Conservation (phyloP, 2,329 filamentous ascomycete genomes). For the Rutstroemia sp. region DNA sequence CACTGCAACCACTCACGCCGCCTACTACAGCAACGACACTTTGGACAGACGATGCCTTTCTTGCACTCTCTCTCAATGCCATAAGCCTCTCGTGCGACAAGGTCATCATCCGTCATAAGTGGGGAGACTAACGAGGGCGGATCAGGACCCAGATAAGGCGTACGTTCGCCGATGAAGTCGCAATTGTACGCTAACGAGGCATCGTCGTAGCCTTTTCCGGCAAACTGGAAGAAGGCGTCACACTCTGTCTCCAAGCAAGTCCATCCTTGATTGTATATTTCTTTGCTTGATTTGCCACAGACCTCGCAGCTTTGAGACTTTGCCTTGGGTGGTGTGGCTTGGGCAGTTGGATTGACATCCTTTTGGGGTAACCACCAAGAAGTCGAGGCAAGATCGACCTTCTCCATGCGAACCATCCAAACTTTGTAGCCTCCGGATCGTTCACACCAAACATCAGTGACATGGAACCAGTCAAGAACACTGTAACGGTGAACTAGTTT, state of each 20-base stretch:
- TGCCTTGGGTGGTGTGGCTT: background rate
- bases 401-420: conserved; percentile 59
- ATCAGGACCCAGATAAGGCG: conserved; percentile 31
- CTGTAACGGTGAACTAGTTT: conserved; percentile 51
- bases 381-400: conserved; percentile 40
- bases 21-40: conserved; percentile 54
- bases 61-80: conserved; percentile 47
- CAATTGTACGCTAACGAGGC: conserved; percentile 40
- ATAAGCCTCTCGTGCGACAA: conserved; percentile 27
- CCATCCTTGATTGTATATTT: conserved; percentile 42
- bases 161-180: conserved; percentile 49
- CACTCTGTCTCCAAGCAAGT: conserved; percentile 51
- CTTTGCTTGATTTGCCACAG: conserved; percentile 35
- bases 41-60: conserved; percentile 58
- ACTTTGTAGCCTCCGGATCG: conserved; percentile 31
- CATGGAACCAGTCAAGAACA: conserved; percentile 61
- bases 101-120: conserved; percentile 31
- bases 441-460: conserved; percentile 64
- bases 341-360: background rate
- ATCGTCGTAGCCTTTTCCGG: background rate
- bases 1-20: conserved; percentile 55
- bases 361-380: conserved; percentile 52
- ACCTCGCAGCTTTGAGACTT: conserved; percentile 29
- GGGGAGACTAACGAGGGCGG: conserved; percentile 34
- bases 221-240: conserved; percentile 38